phyloP scores from a whole-genome alignment of 805 yeast genomes.

The Cyberlindnera veronae region DNA sequence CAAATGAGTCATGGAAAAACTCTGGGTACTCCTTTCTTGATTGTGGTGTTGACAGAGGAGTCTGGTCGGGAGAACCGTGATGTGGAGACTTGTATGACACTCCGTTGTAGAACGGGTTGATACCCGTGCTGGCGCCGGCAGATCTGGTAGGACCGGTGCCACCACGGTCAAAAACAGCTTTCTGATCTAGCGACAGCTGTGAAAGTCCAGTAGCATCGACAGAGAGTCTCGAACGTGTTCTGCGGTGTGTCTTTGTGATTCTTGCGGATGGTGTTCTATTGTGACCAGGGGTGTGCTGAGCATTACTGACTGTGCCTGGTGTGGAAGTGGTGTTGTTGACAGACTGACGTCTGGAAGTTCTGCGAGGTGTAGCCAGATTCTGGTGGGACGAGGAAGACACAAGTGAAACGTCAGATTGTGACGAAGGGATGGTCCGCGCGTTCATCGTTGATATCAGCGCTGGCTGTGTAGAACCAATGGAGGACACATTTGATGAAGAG shows the following conservation, averaged over 20 bases:
- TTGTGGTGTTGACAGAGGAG: constrained; percentile 11
- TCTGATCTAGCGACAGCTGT: constrained; percentile 5
- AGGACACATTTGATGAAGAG: constrained; percentile 5
- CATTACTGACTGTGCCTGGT: constrained; percentile 1
- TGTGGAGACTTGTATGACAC: constrained; percentile 4
- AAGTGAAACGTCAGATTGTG: constrained; percentile 8
- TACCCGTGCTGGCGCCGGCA: too few relatives aligned
- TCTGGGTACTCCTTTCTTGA: constrained; percentile 1
- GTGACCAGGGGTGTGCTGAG: constrained; percentile 4
- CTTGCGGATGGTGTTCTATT: constrained; percentile 15
- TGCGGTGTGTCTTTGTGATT: constrained; percentile 10
- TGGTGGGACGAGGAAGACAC: constrained; percentile 1
- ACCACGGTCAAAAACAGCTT: too few relatives aligned
- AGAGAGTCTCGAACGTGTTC: constrained; percentile 13
- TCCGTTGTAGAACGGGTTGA: constrained; percentile 14
- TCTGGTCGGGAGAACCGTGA: constrained; percentile 7
- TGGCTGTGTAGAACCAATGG: constrained; percentile 5
- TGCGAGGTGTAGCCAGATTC: constrained; percentile 9
- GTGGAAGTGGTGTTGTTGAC: not conserved
- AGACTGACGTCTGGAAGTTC: constrained; percentile 6
- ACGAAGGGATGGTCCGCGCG: not conserved
- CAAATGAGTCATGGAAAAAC: not conserved
- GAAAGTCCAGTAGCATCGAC: constrained; percentile 13
- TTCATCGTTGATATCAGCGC: not conserved
- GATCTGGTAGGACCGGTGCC: too few relatives aligned